phyloP scores from a whole-genome alignment of 257 asterid genomes.

The Solanum neorickii region DNA sequence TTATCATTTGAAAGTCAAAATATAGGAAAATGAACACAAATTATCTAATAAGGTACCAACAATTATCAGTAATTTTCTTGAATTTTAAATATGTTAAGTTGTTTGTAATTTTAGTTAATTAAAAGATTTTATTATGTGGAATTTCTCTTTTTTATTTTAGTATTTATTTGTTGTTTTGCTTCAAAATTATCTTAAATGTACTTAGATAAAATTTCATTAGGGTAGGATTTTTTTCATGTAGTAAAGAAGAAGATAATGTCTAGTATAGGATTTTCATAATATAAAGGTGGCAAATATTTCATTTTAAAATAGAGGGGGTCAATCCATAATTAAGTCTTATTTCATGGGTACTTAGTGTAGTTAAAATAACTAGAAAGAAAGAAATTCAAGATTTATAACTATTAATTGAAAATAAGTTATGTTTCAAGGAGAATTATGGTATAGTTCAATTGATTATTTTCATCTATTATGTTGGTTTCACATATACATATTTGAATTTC shows the following conservation, averaged over 20 bases:
- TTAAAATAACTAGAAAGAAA: too few species aligned
- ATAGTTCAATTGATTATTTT: background rate
- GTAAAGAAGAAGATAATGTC: too few species aligned
- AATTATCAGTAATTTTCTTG: background rate
- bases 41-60: background rate
- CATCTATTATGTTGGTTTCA: background rate
- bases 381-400: background rate
- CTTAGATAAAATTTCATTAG: background rate
- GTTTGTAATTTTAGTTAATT: too few species aligned
- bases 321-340: background rate
- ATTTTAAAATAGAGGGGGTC: background rate
- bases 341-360: background rate
- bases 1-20: background rate
- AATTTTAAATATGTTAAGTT: background rate
- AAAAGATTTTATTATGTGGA: too few species aligned
- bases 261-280: too few species aligned
- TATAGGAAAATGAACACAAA: background rate
- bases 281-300: too few species aligned
- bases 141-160: too few species aligned
- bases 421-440: background rate
- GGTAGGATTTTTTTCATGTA: background rate
- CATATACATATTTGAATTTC: background rate
- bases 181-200: background rate
- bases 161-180: too few species aligned
- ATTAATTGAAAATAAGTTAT: background rate